phyloP scores from a whole-genome alignment of 805 yeast genomes.

The Kluyveromyces starmeri region DNA sequence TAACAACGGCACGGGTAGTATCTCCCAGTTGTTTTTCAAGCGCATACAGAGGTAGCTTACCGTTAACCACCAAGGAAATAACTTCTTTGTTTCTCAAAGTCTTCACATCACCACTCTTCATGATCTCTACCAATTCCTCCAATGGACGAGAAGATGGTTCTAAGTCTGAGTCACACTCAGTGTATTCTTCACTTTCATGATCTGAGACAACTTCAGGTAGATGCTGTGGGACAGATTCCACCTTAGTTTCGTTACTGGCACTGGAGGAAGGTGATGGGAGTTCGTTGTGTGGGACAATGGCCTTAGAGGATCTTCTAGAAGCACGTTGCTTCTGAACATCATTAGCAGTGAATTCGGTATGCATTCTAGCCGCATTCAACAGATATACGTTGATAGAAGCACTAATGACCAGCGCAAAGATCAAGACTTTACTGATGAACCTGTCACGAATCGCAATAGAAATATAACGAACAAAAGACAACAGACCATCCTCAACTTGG shows the following conservation, averaged over 20 bases:
- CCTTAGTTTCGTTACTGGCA: conserved; percentile 5
- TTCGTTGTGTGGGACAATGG: background rate
- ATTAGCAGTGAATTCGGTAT: conserved; percentile 35
- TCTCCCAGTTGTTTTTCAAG: conserved; percentile 86
- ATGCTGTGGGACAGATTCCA: conserved; percentile 3
- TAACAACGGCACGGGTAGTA: conserved; percentile 83
- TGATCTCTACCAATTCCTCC: conserved; percentile 52
- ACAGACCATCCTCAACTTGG: conserved; percentile 50
- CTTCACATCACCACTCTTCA: conserved; percentile 66
- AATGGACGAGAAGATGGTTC: conserved; percentile 37
- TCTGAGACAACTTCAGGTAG: conserved; percentile 9
- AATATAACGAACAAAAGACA: conserved; percentile 43
- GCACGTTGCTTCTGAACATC: conserved; percentile 19
- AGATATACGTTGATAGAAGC: conserved; percentile 76
- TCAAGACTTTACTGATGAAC: conserved; percentile 65
- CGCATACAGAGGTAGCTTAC: conserved; percentile 86
- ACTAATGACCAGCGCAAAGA: conserved; percentile 65
- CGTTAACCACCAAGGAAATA: conserved; percentile 55
- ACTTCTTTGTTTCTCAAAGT: conserved; percentile 67
- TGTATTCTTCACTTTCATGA: conserved; percentile 21
- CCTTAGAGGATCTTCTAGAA: conserved; percentile 18
- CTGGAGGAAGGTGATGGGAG: conserved; percentile 11
- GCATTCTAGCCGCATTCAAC: conserved; percentile 74
- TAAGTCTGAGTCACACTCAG: conserved; percentile 32
- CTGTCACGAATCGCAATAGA: conserved; percentile 71